Conservation (phyloP, 306 rosid species). For the Vigna trinervia region DNA sequence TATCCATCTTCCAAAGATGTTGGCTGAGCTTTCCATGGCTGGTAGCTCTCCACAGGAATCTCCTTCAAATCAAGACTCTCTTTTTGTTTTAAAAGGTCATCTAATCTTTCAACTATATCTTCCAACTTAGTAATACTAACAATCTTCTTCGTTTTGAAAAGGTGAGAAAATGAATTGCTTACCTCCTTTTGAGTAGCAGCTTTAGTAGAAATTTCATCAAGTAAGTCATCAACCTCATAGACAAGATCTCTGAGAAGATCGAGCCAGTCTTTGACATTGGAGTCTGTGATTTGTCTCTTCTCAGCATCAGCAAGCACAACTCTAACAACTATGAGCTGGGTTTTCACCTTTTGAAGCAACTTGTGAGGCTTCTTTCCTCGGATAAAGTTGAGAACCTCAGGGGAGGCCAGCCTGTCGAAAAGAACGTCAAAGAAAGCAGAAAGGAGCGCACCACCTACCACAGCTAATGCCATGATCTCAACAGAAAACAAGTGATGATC, state of each 20-base stretch:
- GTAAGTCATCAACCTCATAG: background rate
- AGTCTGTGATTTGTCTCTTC: no score
- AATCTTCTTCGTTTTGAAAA: background rate
- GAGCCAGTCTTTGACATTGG: no score
- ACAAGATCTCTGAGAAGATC: background rate
- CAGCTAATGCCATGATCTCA: no score
- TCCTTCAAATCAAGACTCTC: background rate
- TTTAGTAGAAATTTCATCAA: background rate
- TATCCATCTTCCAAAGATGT: slow-evolving; percentile 1
- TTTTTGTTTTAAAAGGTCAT: background rate
- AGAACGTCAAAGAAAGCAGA: no score
- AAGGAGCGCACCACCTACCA: no score
- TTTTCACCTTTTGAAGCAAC: no score
- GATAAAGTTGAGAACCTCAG: no score
- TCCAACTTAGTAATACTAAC: background rate
- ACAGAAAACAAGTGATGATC: no score
- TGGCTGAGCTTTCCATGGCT: background rate
- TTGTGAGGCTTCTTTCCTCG: no score
- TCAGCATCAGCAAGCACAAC: no score
- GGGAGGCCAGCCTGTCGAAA: no score
- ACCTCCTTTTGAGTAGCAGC: background rate
- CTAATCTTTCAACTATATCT: background rate
- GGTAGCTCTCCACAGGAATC: background rate
- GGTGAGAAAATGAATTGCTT: background rate
- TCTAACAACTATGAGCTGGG: no score